These are phyloP conservation scores for Penicillium fuscoglaucum DNA, from an alignment of 2,329 filamentous ascomycete genomes.

Conservation along the genomic window DNA sequence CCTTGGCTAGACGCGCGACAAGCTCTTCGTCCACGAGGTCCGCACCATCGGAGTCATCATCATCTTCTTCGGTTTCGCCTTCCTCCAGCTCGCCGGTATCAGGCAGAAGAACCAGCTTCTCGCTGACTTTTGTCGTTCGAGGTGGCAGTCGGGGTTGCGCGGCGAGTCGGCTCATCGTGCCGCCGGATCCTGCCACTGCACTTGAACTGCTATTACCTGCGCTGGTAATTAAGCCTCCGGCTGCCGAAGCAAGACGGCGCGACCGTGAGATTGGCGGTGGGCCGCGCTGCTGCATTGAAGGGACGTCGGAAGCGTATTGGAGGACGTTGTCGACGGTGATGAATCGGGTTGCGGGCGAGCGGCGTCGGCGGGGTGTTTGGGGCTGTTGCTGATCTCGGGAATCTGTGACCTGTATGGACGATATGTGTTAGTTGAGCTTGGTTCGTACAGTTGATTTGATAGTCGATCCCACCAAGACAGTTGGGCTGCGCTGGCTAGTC, in stretches of 20 bases:
- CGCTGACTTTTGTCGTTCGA: constrained; percentile 88
- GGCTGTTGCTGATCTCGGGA: constrained; percentile 43
- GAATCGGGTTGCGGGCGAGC: constrained; percentile 62
- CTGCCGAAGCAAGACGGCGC: constrained; percentile 36
- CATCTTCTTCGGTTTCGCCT: constrained; percentile 46
- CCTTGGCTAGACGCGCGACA: constrained; percentile 34
- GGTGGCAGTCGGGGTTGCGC: constrained; percentile 68
- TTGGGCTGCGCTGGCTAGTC: constrained; percentile 45
- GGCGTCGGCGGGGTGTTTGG: constrained; percentile 30
- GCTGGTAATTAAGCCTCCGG: constrained; percentile 36
- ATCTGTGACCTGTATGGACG: constrained; percentile 42
- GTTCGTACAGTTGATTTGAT: neutral
- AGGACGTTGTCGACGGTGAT: constrained; percentile 93
- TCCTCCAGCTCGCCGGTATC: constrained; percentile 58
- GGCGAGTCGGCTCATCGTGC: constrained; percentile 57
- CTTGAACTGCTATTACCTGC: constrained; percentile 34
- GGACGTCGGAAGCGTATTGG: constrained; percentile 90
- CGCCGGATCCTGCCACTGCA: constrained; percentile 51
- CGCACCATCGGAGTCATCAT: constrained; percentile 25
- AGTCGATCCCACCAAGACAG: constrained; percentile 42
- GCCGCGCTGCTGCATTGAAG: constrained; percentile 83
- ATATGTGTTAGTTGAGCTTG: constrained; percentile 16
- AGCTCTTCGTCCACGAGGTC: constrained; percentile 40
- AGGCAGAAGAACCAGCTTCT: constrained; percentile 93
- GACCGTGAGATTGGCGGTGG: constrained; percentile 50